phyloP scores from a whole-genome alignment of 2,329 filamentous ascomycete genomes.

The Pseudogymnoascus sp. region DNA sequence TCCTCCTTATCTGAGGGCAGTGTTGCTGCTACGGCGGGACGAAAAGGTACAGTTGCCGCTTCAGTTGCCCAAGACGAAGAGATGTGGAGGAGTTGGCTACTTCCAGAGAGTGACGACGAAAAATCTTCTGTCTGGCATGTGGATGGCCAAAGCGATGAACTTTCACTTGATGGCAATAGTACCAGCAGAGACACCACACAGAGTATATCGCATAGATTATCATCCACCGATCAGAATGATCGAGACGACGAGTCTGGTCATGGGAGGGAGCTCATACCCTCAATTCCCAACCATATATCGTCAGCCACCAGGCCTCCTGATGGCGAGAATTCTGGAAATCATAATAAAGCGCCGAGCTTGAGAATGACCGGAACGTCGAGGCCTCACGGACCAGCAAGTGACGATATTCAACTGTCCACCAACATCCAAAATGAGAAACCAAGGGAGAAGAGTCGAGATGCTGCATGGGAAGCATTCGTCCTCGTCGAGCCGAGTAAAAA shows the following conservation, averaged over 20 bases:
- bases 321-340: background rate
- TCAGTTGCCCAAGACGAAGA: constrained; percentile 21
- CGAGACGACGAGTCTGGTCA: background rate
- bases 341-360: background rate
- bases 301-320: background rate
- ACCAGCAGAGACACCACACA: background rate
- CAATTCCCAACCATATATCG: background rate
- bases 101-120: constrained; percentile 9
- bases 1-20: constrained; percentile 20
- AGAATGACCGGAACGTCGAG: background rate
- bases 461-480: background rate
- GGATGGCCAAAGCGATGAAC: background rate
- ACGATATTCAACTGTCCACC: background rate
- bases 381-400: background rate
- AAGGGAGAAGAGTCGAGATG: background rate
- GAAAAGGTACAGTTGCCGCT: background rate
- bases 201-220: background rate
- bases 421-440: background rate
- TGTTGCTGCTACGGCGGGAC: constrained; percentile 22
- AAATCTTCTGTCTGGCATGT: background rate
- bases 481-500: background rate
- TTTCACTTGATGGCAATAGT: background rate
- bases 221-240: background rate
- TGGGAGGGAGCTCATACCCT: background rate
- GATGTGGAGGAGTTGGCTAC: constrained; percentile 26